Percentiles rank a stretch among this genome's conserved stretches.
Evolutionary conservation across 331 rosid genomes (phyloP).

Genomic region (Prunus yedoensis): DNA sequence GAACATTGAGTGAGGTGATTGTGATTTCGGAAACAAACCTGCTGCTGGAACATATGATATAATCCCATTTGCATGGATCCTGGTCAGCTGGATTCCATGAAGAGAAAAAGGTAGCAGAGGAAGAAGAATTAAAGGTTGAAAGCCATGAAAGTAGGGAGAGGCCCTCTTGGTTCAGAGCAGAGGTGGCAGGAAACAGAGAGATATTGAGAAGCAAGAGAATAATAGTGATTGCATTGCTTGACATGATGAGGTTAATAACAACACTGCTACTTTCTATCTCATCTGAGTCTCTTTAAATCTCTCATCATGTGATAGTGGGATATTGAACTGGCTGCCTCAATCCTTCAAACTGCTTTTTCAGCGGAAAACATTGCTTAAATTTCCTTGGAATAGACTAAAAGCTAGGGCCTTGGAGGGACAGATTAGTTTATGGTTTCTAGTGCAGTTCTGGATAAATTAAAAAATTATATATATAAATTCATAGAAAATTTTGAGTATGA

Average conservation of each 20-base stretch:
- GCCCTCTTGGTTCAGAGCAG: slow-evolving; percentile 86
- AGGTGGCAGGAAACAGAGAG: slow-evolving; percentile 52
- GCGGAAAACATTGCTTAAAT: slow-evolving; percentile 19
- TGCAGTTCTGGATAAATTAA: slow-evolving; percentile 5
- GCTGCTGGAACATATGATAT: slow-evolving; percentile 57
- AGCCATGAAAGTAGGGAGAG: slow-evolving; percentile 89
- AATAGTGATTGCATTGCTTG: slow-evolving; percentile 52
- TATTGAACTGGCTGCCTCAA: slow-evolving; percentile 24
- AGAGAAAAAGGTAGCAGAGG: slow-evolving; percentile 58
- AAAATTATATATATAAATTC: neutral
- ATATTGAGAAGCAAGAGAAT: slow-evolving; percentile 55
- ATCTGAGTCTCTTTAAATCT: slow-evolving; percentile 41
- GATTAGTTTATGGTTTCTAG: slow-evolving; percentile 28
- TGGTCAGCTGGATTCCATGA: slow-evolving; percentile 72
- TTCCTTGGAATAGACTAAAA: slow-evolving; percentile 21
- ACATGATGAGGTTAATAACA: slow-evolving; percentile 51
- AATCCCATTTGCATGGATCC: slow-evolving; percentile 87
- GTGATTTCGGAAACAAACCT: slow-evolving; percentile 64
- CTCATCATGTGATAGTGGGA: slow-evolving; percentile 38
- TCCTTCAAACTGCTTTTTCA: slow-evolving; percentile 29
- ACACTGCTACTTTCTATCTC: slow-evolving; percentile 51
- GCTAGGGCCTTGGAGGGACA: slow-evolving; percentile 29
- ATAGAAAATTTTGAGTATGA: slow-evolving; percentile 2
- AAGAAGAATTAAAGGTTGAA: slow-evolving; percentile 70
- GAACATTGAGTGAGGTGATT: slow-evolving; percentile 61